Conservation (phyloP, 345 rosid genomes). For the Linum tenue region DNA sequence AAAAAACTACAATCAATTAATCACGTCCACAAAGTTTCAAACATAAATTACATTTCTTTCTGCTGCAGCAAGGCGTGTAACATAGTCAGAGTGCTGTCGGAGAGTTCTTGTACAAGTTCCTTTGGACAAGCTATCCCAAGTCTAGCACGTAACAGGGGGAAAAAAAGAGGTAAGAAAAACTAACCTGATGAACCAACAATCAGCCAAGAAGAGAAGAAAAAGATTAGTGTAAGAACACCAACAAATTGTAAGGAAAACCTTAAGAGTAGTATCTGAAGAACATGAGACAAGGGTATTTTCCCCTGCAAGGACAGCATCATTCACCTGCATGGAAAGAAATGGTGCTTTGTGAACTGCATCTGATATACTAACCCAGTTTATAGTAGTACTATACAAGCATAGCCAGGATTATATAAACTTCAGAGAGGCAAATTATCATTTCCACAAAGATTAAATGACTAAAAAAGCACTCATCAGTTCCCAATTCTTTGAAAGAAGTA, state of each 20-base stretch:
- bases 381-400: background rate
- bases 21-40: slow-evolving; percentile 8
- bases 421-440: background rate
- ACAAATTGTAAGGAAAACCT: slow-evolving; percentile 41
- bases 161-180: background rate
- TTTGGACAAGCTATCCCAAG: slow-evolving; percentile 82
- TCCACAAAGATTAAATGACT: background rate
- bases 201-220: slow-evolving; percentile 3
- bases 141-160: slow-evolving; percentile 29
- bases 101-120: slow-evolving; percentile 81
- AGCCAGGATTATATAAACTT: background rate
- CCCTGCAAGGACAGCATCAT: slow-evolving; percentile 72
- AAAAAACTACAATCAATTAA: slow-evolving; percentile 2
- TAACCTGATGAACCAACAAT: slow-evolving; percentile 13
- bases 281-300: slow-evolving; percentile 87
- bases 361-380: background rate
- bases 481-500: background rate
- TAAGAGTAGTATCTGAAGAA: slow-evolving; percentile 88
- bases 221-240: slow-evolving; percentile 1
- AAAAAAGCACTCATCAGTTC: background rate
- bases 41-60: slow-evolving; percentile 72
- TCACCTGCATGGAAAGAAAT: slow-evolving; percentile 52
- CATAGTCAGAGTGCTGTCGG: slow-evolving; percentile 94
- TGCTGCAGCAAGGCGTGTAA: slow-evolving; percentile 87
- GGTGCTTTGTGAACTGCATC: background rate